phyloP scores from a whole-genome alignment of 2,329 filamentous ascomycete species.

The Penicillium sp. region DNA sequence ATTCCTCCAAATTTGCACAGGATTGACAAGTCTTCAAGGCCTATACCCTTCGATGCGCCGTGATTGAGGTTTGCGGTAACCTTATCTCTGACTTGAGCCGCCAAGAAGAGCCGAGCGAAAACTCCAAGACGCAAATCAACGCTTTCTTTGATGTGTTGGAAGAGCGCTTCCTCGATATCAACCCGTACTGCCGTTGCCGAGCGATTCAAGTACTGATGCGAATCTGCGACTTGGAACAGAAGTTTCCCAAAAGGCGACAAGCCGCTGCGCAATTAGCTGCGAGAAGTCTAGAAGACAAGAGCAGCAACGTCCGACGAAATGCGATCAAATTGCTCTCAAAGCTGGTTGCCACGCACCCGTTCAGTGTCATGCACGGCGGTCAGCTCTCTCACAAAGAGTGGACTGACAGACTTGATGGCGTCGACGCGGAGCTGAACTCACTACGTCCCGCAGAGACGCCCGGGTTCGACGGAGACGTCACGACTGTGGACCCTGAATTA shows the following conservation, averaged over 20 bases:
- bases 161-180: slow-evolving; percentile 93
- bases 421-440: slow-evolving; percentile 79
- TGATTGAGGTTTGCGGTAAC: slow-evolving; percentile 97
- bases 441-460: slow-evolving; percentile 75
- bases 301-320: slow-evolving; percentile 93
- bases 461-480: slow-evolving; percentile 70
- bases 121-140: slow-evolving; percentile 91
- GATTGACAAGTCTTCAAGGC: slow-evolving; percentile 57
- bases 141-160: slow-evolving; percentile 97
- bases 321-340: slow-evolving; percentile 89
- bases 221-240: slow-evolving; percentile 91
- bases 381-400: slow-evolving; percentile 84
- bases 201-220: slow-evolving; percentile 91
- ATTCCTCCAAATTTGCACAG: neutral
- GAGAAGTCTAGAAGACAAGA: slow-evolving; percentile 93
- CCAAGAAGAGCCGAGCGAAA: slow-evolving; percentile 87
- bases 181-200: slow-evolving; percentile 91
- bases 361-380: slow-evolving; percentile 86
- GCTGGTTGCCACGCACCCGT: slow-evolving; percentile 91
- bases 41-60: slow-evolving; percentile 87
- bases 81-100: slow-evolving; percentile 88
- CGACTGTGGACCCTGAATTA: slow-evolving; percentile 75
- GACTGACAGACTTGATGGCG: slow-evolving; percentile 77
- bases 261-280: slow-evolving; percentile 84
- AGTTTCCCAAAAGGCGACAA: slow-evolving; percentile 90